Percentiles rank a stretch among this genome's conserved stretches.
Evolutionary conservation across 805 yeast genomes (phyloP).

Genomic region (Ogataea nakhonphanomensis): DNA sequence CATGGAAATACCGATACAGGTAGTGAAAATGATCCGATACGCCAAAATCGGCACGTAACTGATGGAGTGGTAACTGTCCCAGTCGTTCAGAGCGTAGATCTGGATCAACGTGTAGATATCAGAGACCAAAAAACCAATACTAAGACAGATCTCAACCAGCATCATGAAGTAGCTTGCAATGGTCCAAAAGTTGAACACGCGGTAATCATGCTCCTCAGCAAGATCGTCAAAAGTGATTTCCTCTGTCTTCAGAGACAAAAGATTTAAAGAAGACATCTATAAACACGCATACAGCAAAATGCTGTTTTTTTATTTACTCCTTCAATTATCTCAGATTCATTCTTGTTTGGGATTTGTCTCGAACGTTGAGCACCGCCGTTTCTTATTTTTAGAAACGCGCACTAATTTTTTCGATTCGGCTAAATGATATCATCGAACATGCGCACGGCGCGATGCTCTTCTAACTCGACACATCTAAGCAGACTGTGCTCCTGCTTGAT

Average conservation of each 20-base stretch:
- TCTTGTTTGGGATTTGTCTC: slow-evolving; percentile 8
- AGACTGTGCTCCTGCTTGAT: slow-evolving; percentile 45
- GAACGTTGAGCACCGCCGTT: slow-evolving; percentile 6
- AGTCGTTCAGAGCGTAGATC: slow-evolving; percentile 61
- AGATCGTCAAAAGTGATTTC: slow-evolving; percentile 28
- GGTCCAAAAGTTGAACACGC: slow-evolving; percentile 41
- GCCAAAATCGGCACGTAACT: slow-evolving; percentile 31
- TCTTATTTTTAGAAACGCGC: slow-evolving; percentile 2
- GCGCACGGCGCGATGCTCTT: slow-evolving; percentile 57
- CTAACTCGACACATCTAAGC: slow-evolving; percentile 63
- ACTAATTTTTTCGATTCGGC: not conserved
- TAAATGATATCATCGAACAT: slow-evolving; percentile 15
- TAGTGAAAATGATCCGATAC: slow-evolving; percentile 36
- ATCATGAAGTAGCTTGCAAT: slow-evolving; percentile 40
- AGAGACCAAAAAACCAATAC: slow-evolving; percentile 52
- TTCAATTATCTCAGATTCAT: slow-evolving; percentile 3
- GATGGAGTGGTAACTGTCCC: slow-evolving; percentile 32
- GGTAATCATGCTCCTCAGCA: slow-evolving; percentile 29
- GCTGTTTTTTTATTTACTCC: slow-evolving; percentile 1
- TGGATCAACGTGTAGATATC: slow-evolving; percentile 80
- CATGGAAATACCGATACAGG: slow-evolving; percentile 73
- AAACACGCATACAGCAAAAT: not conserved
- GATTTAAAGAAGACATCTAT: slow-evolving; percentile 2
- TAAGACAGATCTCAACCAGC: slow-evolving; percentile 42
- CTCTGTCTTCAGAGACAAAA: slow-evolving; percentile 19